phyloP scores from a whole-genome alignment of 768 basidiomycete genomes.

The Suillus cothurnatus region DNA sequence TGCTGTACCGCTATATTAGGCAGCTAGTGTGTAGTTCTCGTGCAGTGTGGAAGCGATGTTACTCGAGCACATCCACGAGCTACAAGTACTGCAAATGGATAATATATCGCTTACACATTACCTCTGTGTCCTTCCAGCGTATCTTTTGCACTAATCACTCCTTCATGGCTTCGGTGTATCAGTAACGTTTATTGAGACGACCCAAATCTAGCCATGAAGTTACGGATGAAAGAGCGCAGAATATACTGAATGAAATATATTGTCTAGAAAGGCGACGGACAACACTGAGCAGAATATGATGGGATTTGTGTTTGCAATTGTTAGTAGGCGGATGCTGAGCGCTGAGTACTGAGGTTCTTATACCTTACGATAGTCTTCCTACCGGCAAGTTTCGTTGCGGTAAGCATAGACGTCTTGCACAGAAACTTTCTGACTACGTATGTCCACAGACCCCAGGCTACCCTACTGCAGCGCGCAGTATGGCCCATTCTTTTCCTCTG shows the following conservation, averaged over 20 bases:
- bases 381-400: constrained; percentile 41
- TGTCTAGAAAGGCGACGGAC: constrained; percentile 18
- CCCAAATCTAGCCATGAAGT: constrained; percentile 39
- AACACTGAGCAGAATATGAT: constrained; percentile 16
- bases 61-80: neutral
- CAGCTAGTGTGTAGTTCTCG: constrained; percentile 39
- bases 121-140: constrained; percentile 50
- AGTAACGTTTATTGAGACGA: constrained; percentile 44
- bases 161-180: constrained; percentile 50
- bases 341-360: constrained; percentile 35
- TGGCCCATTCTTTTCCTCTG: constrained; percentile 25
- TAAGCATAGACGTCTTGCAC: neutral
- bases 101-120: constrained; percentile 40
- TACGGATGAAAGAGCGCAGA: neutral
- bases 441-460: constrained; percentile 9
- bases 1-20: constrained; percentile 46
- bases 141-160: constrained; percentile 47
- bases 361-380: constrained; percentile 58
- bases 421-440: neutral
- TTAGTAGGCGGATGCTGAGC: constrained; percentile 50
- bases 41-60: constrained; percentile 1
- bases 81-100: neutral
- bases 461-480: constrained; percentile 11
- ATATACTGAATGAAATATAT: constrained; percentile 45
- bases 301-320: constrained; percentile 42